These are phyloP conservation scores for Aspergillus taichungensis DNA, from an alignment of 495 filamentous ascomycete genomes.

Conservation along the genomic window DNA sequence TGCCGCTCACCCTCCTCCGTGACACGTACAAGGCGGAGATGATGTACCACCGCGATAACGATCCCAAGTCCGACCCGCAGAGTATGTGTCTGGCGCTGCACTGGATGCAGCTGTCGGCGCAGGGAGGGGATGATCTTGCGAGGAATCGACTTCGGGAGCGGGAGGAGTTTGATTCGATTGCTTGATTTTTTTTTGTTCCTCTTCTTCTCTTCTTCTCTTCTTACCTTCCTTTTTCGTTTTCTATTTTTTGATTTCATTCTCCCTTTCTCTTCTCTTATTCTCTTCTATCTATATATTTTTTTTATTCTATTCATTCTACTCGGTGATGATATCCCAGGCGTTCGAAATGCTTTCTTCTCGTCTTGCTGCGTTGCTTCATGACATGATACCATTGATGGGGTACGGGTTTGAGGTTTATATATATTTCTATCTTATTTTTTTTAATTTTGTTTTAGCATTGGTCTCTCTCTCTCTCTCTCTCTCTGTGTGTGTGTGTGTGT, in stretches of 20 bases:
- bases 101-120: conserved; percentile 92
- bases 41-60: conserved; percentile 51
- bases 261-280: conserved; percentile 4
- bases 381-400: conserved; percentile 18
- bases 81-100: conserved; percentile 95
- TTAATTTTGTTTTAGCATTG: neutral
- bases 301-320: conserved; percentile 2
- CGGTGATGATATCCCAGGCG: no score
- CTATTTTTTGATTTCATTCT: conserved; percentile 6
- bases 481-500: neutral
- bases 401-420: conserved; percentile 2
- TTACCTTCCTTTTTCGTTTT: conserved; percentile 3
- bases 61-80: conserved; percentile 64
- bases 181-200: conserved; percentile 17
- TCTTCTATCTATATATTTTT: conserved; percentile 5
- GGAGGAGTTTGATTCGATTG: conserved; percentile 49
- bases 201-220: conserved; percentile 1
- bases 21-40: conserved; percentile 89
- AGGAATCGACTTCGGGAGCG: conserved; percentile 73
- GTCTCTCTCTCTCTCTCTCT: neutral
- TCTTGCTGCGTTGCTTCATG: conserved; percentile 9
- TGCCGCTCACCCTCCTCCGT: conserved; percentile 74
- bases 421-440: conserved; percentile 3
- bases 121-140: conserved; percentile 80
- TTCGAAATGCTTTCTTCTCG: conserved; percentile 1